Base-by-base conservation (phyloP, 306 rosid species). In the Coriaria nepalensis region DNA sequence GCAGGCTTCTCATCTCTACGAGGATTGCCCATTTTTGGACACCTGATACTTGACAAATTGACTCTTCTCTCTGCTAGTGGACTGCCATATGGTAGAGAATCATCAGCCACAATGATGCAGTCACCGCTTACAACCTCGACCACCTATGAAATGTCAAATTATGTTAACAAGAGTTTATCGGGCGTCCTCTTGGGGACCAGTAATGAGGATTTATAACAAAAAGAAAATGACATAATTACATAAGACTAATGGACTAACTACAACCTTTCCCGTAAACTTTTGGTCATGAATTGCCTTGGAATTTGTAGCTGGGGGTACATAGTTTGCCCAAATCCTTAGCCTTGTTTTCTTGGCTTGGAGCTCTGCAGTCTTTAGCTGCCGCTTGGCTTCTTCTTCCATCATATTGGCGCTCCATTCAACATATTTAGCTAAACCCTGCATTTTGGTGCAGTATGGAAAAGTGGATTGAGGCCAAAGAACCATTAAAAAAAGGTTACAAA, bases 111-210 rank as follows among this genome's bases (percentile, higher is more conserved):
- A 56, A 82, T 62, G 37, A 92, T 2, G 35, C 98, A 92, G 58
- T 92, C 98, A 48, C 98, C 98, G 43, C 98, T 92, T 45, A 92
- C 96, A 73, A 92, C 96, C 87, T 92, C 98, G 44, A 92, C 81
- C 67, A 92, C 96, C 98, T 92, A 81, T 20, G 35, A 67, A 61
- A 67, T 49, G 45, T 48, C 33, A 40, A 45, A 41, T 32, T 32
- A 32, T 10, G 58, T 46, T 61, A 29, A 41, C 33, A 41, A 11
- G 29, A 20, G 29, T 20, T 20, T 20, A 20, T 20, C 29, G 3
- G 29, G 29, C 29, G 3, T 20, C 29, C 29, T 3, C 29, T 20
- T 1, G 29, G 3, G 29, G 29, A 20, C 29, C 29, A 20, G 1
- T 20, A 20, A 20, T 3, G 3, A 20, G 29, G 29, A 20, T 20